Evolutionary conservation across 202 grass and related monocot species (phyloP), one percentile per base, ranked within the genome.

Genomic region (Schoenoplectus triqueter): DNA sequence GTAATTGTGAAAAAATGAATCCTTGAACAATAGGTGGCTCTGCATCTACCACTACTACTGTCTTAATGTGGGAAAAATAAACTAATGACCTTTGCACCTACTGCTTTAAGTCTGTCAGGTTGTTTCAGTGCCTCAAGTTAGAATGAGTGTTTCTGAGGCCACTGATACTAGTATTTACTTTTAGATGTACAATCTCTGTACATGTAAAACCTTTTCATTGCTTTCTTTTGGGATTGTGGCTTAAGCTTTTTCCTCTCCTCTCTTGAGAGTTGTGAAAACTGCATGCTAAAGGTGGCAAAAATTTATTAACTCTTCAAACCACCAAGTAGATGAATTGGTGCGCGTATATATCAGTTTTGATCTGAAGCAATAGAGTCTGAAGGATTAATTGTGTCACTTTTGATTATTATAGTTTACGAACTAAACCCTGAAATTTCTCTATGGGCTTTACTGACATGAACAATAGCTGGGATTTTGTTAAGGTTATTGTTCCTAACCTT

Each of bases 401-500:
- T 45, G 40, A 79, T 76, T 39, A 56, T 56, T 9, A 7, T 15
- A 76, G 49, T 76, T 55, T 19, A 61, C 8, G 54, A 31, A 59
- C 54, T 13, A n/a, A 56, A 78, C 2, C 75, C 75, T 19, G 31
- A 78, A 78, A 17, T 61, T 44, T 17, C 14, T 44, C 7, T 10
- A 59, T 61, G 44, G 75, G 13, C 14, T 78, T 61, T 60, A 60
- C 31, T 31, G 31, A 31, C 7, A 41, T 17, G 67, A 75, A 22
- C 48, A 52, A 4, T 49, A 10, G 69, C 72, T 15, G 50, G 19
- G 48, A 41, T 75, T 59, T 60, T 57, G 42, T 55, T 79, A 56
- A 44, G 13, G 22, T 40, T 77, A 59, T 77, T 79, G 52, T 59
- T 15, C 80, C 20, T 4, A 47, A 85, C 15, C 60, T 79, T 64